Evolutionary conservation across 2,329 filamentous ascomycete species (phyloP).

Genomic region (Seiridium cupressi): DNA sequence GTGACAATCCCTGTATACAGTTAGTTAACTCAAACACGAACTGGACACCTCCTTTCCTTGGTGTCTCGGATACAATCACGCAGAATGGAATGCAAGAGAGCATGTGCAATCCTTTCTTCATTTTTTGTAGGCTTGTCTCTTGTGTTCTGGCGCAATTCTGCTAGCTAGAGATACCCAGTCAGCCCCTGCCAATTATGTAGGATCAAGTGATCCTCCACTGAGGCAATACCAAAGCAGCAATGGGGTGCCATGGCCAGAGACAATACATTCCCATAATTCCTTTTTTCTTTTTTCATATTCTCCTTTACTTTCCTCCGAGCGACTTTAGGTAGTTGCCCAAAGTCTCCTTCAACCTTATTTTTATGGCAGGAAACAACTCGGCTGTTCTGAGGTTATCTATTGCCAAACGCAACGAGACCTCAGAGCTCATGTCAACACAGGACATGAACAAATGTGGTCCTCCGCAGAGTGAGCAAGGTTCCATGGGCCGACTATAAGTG

Average conservation of each 20-base stretch:
- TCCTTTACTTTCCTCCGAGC: neutral
- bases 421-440: constrained; percentile 23
- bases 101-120: neutral
- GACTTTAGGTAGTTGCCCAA: neutral
- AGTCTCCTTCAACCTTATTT: neutral
- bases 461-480: constrained; percentile 18
- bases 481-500: neutral
- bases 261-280: neutral
- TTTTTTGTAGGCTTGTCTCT: neutral
- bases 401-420: constrained; percentile 24
- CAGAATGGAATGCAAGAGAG: neutral
- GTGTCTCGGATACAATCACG: neutral
- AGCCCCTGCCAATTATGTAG: neutral
- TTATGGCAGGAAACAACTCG: neutral
- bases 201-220: neutral
- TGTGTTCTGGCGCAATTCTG: neutral
- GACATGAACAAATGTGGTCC: constrained; percentile 10
- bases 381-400: constrained; percentile 23
- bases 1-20: constrained; percentile 31
- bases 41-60: neutral
- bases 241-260: neutral
- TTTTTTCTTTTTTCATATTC: neutral
- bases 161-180: neutral
- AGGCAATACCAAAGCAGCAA: neutral
- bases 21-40: constrained; percentile 15